Conservation (phyloP, 2,329 filamentous ascomycete genomes). For the Alternaria tenuissima region DNA sequence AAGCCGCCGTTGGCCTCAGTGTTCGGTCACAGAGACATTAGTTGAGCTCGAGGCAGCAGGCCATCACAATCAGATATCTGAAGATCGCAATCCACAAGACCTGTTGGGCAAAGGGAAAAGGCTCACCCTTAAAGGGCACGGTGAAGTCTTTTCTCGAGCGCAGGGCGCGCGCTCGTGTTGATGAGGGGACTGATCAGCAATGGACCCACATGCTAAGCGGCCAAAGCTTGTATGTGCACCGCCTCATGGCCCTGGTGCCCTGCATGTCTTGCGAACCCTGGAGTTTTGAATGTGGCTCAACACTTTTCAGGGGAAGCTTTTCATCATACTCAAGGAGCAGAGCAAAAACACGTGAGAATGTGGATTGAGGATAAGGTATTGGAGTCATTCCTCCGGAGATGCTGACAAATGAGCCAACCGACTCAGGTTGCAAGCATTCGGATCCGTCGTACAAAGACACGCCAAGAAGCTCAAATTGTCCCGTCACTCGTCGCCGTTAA, state of each 20-base stretch:
- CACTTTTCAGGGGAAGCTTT: constrained; percentile 16
- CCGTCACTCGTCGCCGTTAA: constrained; percentile 40
- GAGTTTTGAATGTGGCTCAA: constrained; percentile 8
- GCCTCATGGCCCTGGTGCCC: constrained; percentile 31
- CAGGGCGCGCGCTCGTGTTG: not conserved
- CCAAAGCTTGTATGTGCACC: constrained; percentile 25
- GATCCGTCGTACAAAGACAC: constrained; percentile 14
- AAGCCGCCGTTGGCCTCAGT: not conserved
- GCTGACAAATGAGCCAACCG: constrained; percentile 10
- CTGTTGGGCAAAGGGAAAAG: not conserved
- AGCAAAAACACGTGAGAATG: constrained; percentile 15
- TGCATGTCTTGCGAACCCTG: constrained; percentile 15
- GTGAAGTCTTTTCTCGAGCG: not conserved
- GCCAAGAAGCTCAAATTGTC: constrained; percentile 13
- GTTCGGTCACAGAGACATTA: not conserved
- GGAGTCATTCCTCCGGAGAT: constrained; percentile 11
- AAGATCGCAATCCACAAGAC: not conserved
- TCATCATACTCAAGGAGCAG: constrained; percentile 6
- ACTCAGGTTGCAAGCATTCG: constrained; percentile 13
- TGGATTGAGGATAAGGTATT: constrained; percentile 19
- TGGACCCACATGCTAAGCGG: constrained; percentile 20
- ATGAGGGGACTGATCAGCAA: constrained; percentile 4
- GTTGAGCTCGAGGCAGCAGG: not conserved
- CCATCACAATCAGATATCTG: not conserved
- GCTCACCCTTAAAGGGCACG: not conserved